Evolutionary conservation across 176 grass and related monocot genomes (phyloP).

Genomic region (Thinopyrum elongatum): DNA sequence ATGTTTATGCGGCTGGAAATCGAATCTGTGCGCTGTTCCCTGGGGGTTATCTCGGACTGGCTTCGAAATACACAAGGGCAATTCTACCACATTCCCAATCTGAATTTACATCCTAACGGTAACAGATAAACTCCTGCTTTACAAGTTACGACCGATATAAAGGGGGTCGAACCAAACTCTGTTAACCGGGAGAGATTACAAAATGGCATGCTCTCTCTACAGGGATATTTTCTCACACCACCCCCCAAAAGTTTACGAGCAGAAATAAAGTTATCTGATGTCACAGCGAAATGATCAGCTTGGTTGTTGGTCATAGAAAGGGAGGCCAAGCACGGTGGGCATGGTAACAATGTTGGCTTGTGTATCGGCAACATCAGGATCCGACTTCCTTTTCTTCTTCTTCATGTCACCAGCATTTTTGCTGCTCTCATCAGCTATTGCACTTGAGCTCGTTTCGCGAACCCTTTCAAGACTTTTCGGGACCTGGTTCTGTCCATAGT

Average conservation of each 20-base stretch:
- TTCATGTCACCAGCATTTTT: conserved; percentile 40
- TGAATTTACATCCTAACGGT: neutral
- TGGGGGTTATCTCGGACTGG: too few relatives aligned
- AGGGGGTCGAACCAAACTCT: neutral
- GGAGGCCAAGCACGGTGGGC: conserved; percentile 37
- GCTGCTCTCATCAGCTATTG: conserved; percentile 36
- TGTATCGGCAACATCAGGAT: conserved; percentile 42
- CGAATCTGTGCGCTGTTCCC: neutral
- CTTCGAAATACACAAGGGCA: neutral
- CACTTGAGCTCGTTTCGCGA: conserved; percentile 20
- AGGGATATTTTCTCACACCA: conserved; percentile 11
- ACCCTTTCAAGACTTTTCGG: conserved; percentile 43
- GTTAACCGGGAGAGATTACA: conserved; percentile 13
- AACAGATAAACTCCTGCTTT: neutral
- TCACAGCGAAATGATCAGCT: conserved; percentile 31
- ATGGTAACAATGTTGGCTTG: conserved; percentile 43
- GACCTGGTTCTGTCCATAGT: conserved; percentile 55
- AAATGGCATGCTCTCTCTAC: conserved; percentile 18
- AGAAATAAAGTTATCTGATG: conserved; percentile 14
- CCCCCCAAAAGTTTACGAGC: conserved; percentile 10
- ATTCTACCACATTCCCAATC: neutral
- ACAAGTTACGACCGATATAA: neutral
- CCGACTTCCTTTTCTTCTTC: conserved; percentile 67
- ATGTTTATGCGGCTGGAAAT: neutral
- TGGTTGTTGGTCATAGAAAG: conserved; percentile 41